Evolutionary conservation across 2,329 filamentous ascomycete species (phyloP).

Genomic region (Epichloe uncinata): DNA sequence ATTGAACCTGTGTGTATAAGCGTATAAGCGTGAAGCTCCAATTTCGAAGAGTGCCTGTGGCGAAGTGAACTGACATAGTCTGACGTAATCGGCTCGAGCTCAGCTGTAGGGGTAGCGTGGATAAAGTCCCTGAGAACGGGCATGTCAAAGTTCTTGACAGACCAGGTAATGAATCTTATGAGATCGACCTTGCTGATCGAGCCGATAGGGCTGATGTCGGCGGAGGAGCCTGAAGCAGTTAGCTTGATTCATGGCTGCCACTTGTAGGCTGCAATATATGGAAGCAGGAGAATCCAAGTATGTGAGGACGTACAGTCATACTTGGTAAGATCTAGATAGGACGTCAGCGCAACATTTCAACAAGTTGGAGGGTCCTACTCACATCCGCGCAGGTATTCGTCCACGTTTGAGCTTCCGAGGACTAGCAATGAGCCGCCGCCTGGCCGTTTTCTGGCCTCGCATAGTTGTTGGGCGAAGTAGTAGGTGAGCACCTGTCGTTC

Average conservation of each 20-base stretch:
- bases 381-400: constrained; percentile 11
- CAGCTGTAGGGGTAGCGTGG: constrained; percentile 40
- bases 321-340: constrained; percentile 18
- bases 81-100: constrained; percentile 29
- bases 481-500: neutral
- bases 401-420: constrained; percentile 17
- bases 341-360: neutral
- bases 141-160: constrained; percentile 39
- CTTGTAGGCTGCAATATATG: neutral
- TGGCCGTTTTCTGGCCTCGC: constrained; percentile 11
- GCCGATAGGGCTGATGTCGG: constrained; percentile 24
- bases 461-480: constrained; percentile 34
- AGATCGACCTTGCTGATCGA: constrained; percentile 43
- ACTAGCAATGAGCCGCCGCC: constrained; percentile 15
- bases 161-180: constrained; percentile 50
- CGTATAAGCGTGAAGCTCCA: neutral
- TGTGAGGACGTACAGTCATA: constrained; percentile 12
- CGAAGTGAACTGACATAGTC: constrained; percentile 11
- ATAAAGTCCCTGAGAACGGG: constrained; percentile 52
- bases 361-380: neutral
- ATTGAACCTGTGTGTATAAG: constrained; percentile 12
- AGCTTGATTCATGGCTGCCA: neutral
- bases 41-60: constrained; percentile 8
- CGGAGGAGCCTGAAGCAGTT: constrained; percentile 16
- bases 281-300: neutral